Evolutionary conservation across 805 yeast genomes (phyloP).

Genomic region (Candida dendrica): DNA sequence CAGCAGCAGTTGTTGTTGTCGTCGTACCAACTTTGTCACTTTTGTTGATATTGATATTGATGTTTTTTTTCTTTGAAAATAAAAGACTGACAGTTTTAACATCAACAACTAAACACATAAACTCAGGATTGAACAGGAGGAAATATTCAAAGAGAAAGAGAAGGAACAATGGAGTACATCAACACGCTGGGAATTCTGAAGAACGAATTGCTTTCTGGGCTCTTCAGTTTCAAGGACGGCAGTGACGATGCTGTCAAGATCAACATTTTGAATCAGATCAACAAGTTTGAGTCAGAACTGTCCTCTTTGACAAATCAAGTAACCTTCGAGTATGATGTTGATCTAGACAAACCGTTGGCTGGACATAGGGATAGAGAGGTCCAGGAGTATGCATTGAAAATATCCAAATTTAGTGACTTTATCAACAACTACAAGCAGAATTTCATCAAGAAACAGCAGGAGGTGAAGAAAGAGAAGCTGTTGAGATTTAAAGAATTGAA

Average conservation of each 20-base stretch:
- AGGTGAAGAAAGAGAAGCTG: background rate
- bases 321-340: constrained; percentile 13
- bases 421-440: constrained; percentile 7
- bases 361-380: background rate
- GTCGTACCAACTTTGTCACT: too few relatives aligned
- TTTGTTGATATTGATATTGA: too few relatives aligned
- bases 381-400: constrained; percentile 1
- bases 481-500: constrained; percentile 6
- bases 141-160: too few relatives aligned
- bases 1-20: too few relatives aligned
- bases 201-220: background rate
- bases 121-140: too few relatives aligned
- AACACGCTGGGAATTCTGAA: too few relatives aligned
- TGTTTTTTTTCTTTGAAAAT: too few relatives aligned
- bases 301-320: constrained; percentile 8
- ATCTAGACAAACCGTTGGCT: constrained; percentile 1
- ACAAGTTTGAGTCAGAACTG: constrained; percentile 10
- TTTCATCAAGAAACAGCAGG: constrained; percentile 12
- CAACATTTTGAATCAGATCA: constrained; percentile 9
- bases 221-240: background rate
- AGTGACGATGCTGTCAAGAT: constrained; percentile 4
- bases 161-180: too few relatives aligned
- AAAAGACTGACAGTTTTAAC: too few relatives aligned
- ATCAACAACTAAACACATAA: too few relatives aligned
- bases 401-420: constrained; percentile 6